Conservation (phyloP, 2,329 filamentous ascomycete species). For the Penicillium sp. region DNA sequence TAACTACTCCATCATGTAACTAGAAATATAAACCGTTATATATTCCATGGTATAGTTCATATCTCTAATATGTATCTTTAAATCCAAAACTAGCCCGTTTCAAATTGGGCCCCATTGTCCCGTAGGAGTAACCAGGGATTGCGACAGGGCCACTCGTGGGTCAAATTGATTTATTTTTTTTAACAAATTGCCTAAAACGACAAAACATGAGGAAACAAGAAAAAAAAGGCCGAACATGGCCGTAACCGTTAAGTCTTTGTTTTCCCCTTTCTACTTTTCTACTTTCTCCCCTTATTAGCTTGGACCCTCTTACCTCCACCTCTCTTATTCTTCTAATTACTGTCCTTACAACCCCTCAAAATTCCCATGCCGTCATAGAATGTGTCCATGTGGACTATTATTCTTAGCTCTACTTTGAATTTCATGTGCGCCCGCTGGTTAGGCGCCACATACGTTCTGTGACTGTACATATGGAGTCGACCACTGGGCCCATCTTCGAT, state of each 20-base stretch:
- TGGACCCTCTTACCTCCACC: conserved; percentile 5
- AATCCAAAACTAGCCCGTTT: background rate
- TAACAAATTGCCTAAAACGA: background rate
- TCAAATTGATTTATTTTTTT: background rate
- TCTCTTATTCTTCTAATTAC: background rate
- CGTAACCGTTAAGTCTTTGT: background rate
- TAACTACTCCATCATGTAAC: background rate
- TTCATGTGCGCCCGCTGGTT: conserved; percentile 25
- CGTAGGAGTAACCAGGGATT: conserved; percentile 1
- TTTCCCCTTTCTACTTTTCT: background rate
- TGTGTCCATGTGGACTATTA: conserved; percentile 30
- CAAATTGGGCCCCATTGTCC: background rate
- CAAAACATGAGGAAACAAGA: conserved; percentile 1
- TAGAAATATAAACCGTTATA: background rate
- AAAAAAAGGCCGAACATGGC: background rate
- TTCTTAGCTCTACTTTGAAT: conserved; percentile 8
- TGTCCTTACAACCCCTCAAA: conserved; percentile 9
- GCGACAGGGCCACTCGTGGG: conserved; percentile 9
- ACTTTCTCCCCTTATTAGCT: background rate
- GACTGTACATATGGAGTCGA: conserved; percentile 25
- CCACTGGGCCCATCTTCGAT: conserved; percentile 27
- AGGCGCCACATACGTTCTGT: conserved; percentile 16
- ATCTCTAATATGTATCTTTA: background rate
- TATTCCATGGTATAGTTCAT: background rate
- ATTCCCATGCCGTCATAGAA: conserved; percentile 30